Evolutionary conservation across 2,329 filamentous ascomycete species (phyloP), one percentile per base, ranked within the genome.

Genomic region (Trichoderma guizhouense): DNA sequence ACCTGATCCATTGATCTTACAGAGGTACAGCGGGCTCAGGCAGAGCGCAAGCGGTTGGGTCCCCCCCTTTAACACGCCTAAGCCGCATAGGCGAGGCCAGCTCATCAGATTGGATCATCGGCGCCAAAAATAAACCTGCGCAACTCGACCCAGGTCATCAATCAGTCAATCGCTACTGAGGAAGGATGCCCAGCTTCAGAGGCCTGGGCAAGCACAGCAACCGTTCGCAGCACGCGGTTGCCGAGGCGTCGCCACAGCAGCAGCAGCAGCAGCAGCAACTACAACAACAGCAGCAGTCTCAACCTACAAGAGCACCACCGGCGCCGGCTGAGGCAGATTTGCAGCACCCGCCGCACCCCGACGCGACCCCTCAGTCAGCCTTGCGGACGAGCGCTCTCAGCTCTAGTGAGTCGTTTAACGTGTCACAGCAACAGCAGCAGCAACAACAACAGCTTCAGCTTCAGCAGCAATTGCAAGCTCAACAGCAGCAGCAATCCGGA

Each of bases 171-270:
- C 32, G 57, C 39, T 18, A 6, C 12, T 55, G 62, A 34, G 32
- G 32, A 34, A 53, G 53, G 64, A 73, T 69, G 66, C 58, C 73
- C 77, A 81, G 81, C 80, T 88, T 88, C 81, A 82, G 83, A 81
- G 86, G 86, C 78, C 81, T 87, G 79, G 83, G 84, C 79, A 88
- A 83, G 83, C 84, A 87, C 80, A 85, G 83, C 83, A 87, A 87
- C 78, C 86, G 86, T 77, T 87, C 87, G 79, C 87, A 88, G 82
- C 86, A 87, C 78, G 84, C 85, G 74, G 83, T 88, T 76, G 81
- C 83, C 77, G 81, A 82, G 77, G 86, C 86, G 78, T 79, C 81
- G 76, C 80, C 47, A 32, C 53, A 58, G 26, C 68, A 81, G 78
- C 76, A 80, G 77, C 51, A 58, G n/a, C 71, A 81, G 78, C 76